A percentile compares a stretch with the other conserved stretches of the same genome.
Evolutionary conservation across 1,284 basidiomycete species (phyloP).

Genomic region (Boletus semigastroideus): DNA sequence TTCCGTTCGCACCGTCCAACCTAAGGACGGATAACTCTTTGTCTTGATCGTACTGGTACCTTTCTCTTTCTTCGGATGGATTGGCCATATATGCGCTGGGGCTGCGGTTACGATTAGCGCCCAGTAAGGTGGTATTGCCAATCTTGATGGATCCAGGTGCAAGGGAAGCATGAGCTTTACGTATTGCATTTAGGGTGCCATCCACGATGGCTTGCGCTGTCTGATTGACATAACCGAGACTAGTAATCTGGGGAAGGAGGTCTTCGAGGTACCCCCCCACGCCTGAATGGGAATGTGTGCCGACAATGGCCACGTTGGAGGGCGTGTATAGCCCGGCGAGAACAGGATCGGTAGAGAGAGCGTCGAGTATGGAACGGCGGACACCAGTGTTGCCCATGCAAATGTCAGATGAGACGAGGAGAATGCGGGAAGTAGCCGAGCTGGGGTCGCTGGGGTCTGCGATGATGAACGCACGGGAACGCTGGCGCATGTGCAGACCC

Average conservation of each 20-base stretch:
- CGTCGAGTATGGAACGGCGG: constrained; percentile 64
- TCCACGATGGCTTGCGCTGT: constrained; percentile 69
- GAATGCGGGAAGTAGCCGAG: constrained; percentile 54
- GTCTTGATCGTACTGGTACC: constrained; percentile 69
- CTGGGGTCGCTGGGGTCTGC: constrained; percentile 44
- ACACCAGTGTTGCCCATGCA: constrained; percentile 81
- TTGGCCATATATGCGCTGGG: constrained; percentile 75
- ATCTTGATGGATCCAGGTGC: constrained; percentile 57
- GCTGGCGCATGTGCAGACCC: constrained; percentile 78
- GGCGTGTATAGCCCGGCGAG: constrained; percentile 68
- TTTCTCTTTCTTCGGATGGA: constrained; percentile 63
- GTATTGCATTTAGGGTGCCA: constrained; percentile 69
- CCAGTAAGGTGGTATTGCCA: constrained; percentile 66
- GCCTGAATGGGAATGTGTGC: constrained; percentile 77
- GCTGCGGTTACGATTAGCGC: constrained; percentile 73
- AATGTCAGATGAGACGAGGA: constrained; percentile 80
- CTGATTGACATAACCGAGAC: constrained; percentile 70
- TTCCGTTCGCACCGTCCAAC: constrained; percentile 59
- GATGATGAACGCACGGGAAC: constrained; percentile 75
- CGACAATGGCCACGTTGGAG: constrained; percentile 73
- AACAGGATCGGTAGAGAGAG: constrained; percentile 44
- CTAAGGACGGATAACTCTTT: constrained; percentile 67
- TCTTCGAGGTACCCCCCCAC: constrained; percentile 80
- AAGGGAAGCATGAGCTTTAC: constrained; percentile 65
- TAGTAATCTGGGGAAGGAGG: constrained; percentile 74